Evolutionary conservation across 495 filamentous ascomycete species (phyloP).

Genomic region (Xylaria venustula): DNA sequence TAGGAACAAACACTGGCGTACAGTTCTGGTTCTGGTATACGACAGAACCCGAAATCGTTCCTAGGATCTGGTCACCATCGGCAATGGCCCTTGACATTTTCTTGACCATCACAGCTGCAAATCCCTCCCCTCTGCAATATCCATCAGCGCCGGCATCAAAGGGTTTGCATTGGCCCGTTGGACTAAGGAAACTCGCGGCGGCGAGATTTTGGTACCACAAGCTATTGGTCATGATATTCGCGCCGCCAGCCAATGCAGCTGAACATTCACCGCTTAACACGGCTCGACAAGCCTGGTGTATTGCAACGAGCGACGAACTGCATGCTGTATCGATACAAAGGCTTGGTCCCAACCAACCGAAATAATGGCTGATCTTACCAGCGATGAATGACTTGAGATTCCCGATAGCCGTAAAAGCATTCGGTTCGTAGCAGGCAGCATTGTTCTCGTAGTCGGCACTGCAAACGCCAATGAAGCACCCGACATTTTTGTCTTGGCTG

Average conservation of each 20-base stretch:
- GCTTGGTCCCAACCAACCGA: conserved; percentile 46
- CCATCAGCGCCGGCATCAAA: conserved; percentile 64
- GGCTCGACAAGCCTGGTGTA: conserved; percentile 38
- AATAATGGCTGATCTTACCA: conserved; percentile 33
- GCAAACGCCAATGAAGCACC: not conserved
- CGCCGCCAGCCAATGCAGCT: conserved; percentile 34
- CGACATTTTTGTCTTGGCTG: not conserved
- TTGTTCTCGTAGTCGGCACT: conserved; percentile 20
- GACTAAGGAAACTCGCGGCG: conserved; percentile 34
- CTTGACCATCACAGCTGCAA: conserved; percentile 59
- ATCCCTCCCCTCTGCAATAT: conserved; percentile 62
- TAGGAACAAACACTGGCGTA: conserved; percentile 35
- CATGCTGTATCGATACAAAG: conserved; percentile 53
- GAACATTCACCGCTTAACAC: conserved; percentile 35
- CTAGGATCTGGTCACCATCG: conserved; percentile 59
- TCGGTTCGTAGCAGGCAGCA: conserved; percentile 5
- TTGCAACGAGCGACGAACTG: conserved; percentile 39
- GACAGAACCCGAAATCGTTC: conserved; percentile 50
- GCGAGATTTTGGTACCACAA: conserved; percentile 26
- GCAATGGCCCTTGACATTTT: conserved; percentile 55
- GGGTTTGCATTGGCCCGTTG: conserved; percentile 46
- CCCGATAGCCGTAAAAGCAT: conserved; percentile 3
- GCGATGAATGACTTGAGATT: not conserved
- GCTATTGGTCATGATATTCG: not conserved
- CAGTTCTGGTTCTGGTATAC: conserved; percentile 45